Percentiles rank a stretch among this genome's conserved stretches.
These are phyloP conservation scores for Thermomucor indicae-seudaticae DNA, from an alignment of 371 early-diverging fungal species.

Conservation along the genomic window DNA sequence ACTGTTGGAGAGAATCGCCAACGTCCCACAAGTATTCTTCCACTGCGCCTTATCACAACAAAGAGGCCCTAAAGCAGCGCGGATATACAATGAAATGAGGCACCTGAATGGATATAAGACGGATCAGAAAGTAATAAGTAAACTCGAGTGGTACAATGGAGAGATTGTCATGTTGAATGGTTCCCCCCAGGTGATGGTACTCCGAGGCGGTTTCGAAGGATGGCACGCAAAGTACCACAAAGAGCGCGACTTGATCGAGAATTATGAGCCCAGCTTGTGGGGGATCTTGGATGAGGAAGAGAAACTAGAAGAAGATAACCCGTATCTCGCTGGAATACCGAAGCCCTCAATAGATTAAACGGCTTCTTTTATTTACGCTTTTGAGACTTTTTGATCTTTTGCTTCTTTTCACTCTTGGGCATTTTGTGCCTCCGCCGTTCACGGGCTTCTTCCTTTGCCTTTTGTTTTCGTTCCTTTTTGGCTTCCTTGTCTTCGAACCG, in stretches of 20 bases:
- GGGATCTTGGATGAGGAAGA: conserved; percentile 10
- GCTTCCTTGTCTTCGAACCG: conserved; percentile 84
- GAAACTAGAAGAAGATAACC: conserved; percentile 8
- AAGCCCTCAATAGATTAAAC: conserved; percentile 1
- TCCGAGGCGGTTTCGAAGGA: conserved; percentile 68
- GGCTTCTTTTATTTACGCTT: conserved; percentile 1
- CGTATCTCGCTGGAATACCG: conserved; percentile 12
- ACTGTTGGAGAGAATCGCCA: conserved; percentile 46
- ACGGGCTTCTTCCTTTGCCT: conserved; percentile 84
- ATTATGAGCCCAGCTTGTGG: conserved; percentile 60
- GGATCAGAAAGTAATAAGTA: conserved; percentile 17
- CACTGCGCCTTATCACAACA: conserved; percentile 84
- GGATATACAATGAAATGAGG: conserved; percentile 62
- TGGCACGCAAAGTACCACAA: conserved; percentile 62
- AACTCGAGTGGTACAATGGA: neutral
- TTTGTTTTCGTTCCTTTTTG: conserved; percentile 83
- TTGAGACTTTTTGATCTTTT: conserved; percentile 60
- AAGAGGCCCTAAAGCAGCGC: conserved; percentile 76
- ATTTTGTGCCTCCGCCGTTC: conserved; percentile 91
- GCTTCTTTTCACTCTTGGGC: conserved; percentile 94
- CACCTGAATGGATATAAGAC: conserved; percentile 23
- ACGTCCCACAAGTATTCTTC: conserved; percentile 69
- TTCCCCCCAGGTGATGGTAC: conserved; percentile 49
- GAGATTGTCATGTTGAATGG: neutral
- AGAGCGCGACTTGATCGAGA: conserved; percentile 57